Base-by-base conservation (phyloP, 495 filamentous ascomycete genomes). In the Durotheca rogersii region DNA sequence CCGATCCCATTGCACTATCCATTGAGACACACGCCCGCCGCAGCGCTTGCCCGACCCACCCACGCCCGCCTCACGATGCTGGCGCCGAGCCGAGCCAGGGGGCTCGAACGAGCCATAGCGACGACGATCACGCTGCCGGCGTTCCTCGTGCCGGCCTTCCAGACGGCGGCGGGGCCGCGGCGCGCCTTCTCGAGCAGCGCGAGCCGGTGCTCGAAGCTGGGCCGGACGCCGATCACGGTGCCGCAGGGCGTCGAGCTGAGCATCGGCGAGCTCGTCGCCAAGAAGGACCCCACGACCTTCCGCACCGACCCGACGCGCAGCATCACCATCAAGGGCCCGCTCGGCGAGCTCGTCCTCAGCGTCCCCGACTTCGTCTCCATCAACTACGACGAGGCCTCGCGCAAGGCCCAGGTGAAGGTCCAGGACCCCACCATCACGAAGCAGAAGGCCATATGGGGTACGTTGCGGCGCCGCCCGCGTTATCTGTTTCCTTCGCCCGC, bases 361-460 rank as follows among this genome's bases (percentile, higher is more conserved):
- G 71, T 96, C 11, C 90, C 88, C 31, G 71, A 81, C 0, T 97
- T 68, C 30, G 69, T 97, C 51, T 82, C 72, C 12, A 75, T 95
- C 38, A 72, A 80, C 47, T 77, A 85, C 30, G 84, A 93, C 60
- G 69, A 73, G 27, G 67, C 72, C 6, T 61, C 72, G 16, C 87
- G 83, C 61, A 83, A 83, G 7, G 77, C 70, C 6, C 64, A n/a
- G n/a, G n/a, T 98, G 41, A 81, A 74, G 23, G 75, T 96, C 10
- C 55, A 81, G 51, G 79, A 96, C 68, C 60, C 66, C 7, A 58
- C 75, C 4, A 54, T 81, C 17, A 80, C 84, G 61, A 77, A 86
- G 41, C 93, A 98, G 71, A 81, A 88, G 64, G 92, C 87, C 68
- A 97, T 97, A 92, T 98, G 93, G 93, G 93, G 93, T 95, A 77